Base-by-base conservation (phyloP, 148 eudicot species). In the Persicaria tinctoria region DNA sequence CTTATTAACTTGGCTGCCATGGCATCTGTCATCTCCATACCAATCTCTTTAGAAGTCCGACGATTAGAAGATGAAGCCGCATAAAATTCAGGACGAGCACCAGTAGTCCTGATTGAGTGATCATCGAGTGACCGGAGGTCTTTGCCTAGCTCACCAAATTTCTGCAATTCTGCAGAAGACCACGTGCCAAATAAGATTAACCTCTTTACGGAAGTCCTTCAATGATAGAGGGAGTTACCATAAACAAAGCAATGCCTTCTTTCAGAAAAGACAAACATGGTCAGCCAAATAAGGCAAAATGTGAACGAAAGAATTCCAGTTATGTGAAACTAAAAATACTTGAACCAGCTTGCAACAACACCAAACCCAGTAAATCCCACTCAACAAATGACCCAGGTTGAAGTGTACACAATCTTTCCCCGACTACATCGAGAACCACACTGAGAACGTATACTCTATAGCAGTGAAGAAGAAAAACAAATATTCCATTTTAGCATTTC, bases 131-230 rank as follows among this genome's bases (percentile, higher is more conserved):
- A 75, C 49, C 9, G 66, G 46, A 80, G 81, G 54, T 88, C 88
- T 71, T 77, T 81, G 53, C 94, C 90, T 54, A 91, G 84, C 78
- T 88, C 95, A 80, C 80, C 86, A 47, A 93, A 83, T 80, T 84
- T 87, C 79, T 82, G 87, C 77, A 93, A 48, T 79, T 93, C 97
- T 93, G 96, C 77, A 83, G 51, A 53, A 41, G 17, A 44, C 8
- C 47, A 66, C n/a, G 0, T 63, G 27, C 4, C 1, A 9, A 63
- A 63, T 63, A 1, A 63, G n/a, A 16, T 63, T n/a, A 14, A 38
- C 38, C 41, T 63, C 16, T 32, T 46, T 27, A 63, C 6, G 7
- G 16, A 14, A 5, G 59, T 16, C 16, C 14, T 4, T 16, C 59
- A 55, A 59, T 18, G 41, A 59, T 20, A 59, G 64, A 59, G 59